Evolutionary conservation across 805 yeast genomes (phyloP), one percentile per base, ranked within the genome.

Genomic region (Candida khao-thaluensis): DNA sequence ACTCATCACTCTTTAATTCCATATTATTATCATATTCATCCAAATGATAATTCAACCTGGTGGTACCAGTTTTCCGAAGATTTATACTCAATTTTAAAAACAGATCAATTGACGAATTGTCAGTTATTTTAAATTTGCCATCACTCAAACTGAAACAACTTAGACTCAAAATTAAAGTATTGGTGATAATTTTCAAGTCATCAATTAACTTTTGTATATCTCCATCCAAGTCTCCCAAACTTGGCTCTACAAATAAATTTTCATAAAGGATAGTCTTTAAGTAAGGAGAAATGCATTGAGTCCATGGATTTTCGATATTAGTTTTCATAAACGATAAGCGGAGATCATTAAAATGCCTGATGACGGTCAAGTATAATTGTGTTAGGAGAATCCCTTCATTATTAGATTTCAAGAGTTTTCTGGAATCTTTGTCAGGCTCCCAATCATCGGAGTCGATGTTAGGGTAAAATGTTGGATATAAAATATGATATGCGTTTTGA

Each of bases 391-490:
- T 30, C 10, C 37, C 41, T 12, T 33, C 45, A 41, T 33, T 30
- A 17, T 7, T 41, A 38, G 9, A 15, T 29, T 8, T 33, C 22
- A 53, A 51, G 15, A 60, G 41, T 26, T 48, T 41, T 11, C 46
- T 43, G 8, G 53, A 18, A 20, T 52, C 43, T 9, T 44, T 45
- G 21, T 51, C 45, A 0, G 67, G 68, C 9, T 44, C 30, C 71
- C 72, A 69, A 35, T 66, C 68, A 42, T 66, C 72, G 0, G 66
- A 58, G 37, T 66, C 71, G 17, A 62, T 54, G 35, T 68, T 67
- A 29, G 72, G 72, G 35, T 62, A 69, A 49, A 65, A 66, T 36
- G 66, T 66, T 10, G 74, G 74, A 45, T 69, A 69, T 12, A 68
- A 51, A 21, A 69, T 68, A 39, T 69, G 74, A 29, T 68, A 52